Percentiles rank a stretch among this genome's conserved stretches.
These are phyloP conservation scores for Ustilaginoidea virens DNA, from an alignment of 2,329 filamentous ascomycete species.

Conservation along the genomic window DNA sequence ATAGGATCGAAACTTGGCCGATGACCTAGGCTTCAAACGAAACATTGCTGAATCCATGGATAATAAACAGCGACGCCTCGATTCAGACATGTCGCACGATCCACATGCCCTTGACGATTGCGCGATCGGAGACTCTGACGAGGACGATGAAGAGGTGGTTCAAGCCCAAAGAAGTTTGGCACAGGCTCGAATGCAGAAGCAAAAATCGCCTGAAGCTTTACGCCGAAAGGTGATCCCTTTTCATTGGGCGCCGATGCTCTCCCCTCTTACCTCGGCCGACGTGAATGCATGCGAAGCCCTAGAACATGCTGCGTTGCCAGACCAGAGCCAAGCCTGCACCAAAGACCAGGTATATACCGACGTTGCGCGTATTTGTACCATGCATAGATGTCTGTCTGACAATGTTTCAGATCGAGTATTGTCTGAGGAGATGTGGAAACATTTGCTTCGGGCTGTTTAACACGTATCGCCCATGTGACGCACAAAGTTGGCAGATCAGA, in stretches of 20 bases:
- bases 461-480: conserved; percentile 34
- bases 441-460: conserved; percentile 71
- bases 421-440: conserved; percentile 26
- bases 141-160: conserved; percentile 6
- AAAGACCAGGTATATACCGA: conserved; percentile 33
- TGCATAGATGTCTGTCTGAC: conserved; percentile 2
- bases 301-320: conserved; percentile 32
- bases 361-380: not conserved
- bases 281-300: conserved; percentile 33
- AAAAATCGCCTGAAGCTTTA: conserved; percentile 5
- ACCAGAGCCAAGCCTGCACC: conserved; percentile 28
- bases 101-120: conserved; percentile 2
- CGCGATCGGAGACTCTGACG: conserved; percentile 6
- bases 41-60: too few relatives aligned
- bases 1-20: too few relatives aligned
- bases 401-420: conserved; percentile 12
- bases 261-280: conserved; percentile 53
- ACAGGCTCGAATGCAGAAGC: conserved; percentile 3
- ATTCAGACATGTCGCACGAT: not conserved
- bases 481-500: conserved; percentile 30
- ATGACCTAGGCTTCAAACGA: too few relatives aligned
- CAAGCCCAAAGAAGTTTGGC: conserved; percentile 1
- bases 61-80: too few relatives aligned
- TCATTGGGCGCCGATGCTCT: conserved; percentile 45
- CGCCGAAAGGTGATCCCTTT: conserved; percentile 30